Base-by-base conservation (phyloP, 148 eudicot genomes). In the Spergularia bocconei region DNA sequence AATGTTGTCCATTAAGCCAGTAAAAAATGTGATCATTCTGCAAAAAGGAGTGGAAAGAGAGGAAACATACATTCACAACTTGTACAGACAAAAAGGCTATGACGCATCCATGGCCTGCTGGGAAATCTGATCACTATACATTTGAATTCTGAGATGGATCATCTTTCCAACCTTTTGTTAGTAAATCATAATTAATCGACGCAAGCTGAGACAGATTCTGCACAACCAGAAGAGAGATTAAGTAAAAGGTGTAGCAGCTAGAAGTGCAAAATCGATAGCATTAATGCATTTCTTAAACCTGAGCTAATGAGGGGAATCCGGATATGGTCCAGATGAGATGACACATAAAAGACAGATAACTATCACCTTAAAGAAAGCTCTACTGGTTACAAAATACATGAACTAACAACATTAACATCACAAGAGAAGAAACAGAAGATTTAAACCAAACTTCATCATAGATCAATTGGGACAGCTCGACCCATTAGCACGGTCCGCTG, bases 151-250 rank as follows among this genome's bases (percentile, higher is more conserved):
- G 86, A 4, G 91, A 84, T 8, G 82, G 88, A 82, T 94, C 98
- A 25, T 91, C 98, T 83, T 90, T 94, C 88, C 85, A 88, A 52
- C 98, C 98, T 82, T 91, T 94, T 41, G 85, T 82, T 36, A 94
- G 96, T 80, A 94, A 66, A 82, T 94, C 98, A 47, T 91, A 90
- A 72, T 91, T 91, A 73, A 91, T 91, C 38, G 89, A 88, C 19
- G 97, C 98, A 53, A 94, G 97, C 84, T 94, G 97, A 75, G 98
- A 94, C 50, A 94, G 90, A 84, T 94, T 94, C 98, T 94, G 96
- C 36, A 78, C 53, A 72, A 68, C 21, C 17, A 15, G 64, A 74
- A 11, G 54, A n/a, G 19, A 11, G 17, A 11, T 15, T 11, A 29
- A 23, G 48, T 20, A 52, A 70, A 23, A 48, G 16, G 19, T 0